These are phyloP conservation scores for Saksenaea oblongispora DNA, from an alignment of 371 early-diverging fungal species.

Conservation along the genomic window DNA sequence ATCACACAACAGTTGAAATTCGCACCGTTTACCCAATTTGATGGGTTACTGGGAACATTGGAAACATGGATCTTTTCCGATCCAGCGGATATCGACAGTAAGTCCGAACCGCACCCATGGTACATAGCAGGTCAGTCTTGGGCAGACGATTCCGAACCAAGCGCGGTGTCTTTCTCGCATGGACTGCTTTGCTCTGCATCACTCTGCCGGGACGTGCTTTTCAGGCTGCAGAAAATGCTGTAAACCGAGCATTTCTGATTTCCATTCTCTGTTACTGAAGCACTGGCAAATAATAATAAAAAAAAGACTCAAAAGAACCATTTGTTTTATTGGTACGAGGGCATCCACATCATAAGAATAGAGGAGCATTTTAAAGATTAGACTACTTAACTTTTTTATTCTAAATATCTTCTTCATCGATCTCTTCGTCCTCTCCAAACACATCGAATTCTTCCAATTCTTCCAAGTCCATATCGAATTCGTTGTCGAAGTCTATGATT, in stretches of 20 bases:
- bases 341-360: no score
- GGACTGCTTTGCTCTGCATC: conserved; percentile 48
- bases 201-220: conserved; percentile 27
- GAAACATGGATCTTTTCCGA: conserved; percentile 38
- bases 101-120: conserved; percentile 8
- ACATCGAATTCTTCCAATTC: conserved; percentile 15
- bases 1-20: conserved; percentile 42
- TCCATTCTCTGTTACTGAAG: not conserved
- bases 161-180: conserved; percentile 52
- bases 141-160: conserved; percentile 26
- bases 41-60: conserved; percentile 24
- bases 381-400: conserved; percentile 3
- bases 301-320: not conserved
- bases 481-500: not conserved
- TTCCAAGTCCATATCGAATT: conserved; percentile 11
- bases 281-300: no score
- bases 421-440: conserved; percentile 11
- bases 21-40: conserved; percentile 34
- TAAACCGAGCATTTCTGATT: not conserved
- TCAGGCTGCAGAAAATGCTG: conserved; percentile 9
- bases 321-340: not conserved
- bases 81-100: not conserved
- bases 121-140: conserved; percentile 10
- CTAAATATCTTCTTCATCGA: conserved; percentile 8
- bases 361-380: no score